phyloP scores from a whole-genome alignment of 192 early-diverging fungal species.

The Gryganskiella cystojenkinii region DNA sequence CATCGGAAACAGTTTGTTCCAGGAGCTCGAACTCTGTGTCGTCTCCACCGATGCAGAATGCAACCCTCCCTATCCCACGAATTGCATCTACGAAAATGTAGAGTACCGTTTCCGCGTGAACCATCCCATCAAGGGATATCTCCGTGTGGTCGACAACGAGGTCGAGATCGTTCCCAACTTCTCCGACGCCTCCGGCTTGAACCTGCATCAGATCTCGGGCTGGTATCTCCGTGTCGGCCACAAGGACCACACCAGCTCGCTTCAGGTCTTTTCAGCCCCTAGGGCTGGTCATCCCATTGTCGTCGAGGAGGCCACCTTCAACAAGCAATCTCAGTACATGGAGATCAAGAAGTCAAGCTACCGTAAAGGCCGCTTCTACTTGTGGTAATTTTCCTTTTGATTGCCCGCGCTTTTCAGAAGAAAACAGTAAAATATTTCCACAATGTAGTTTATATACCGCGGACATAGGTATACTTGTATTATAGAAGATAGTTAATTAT shows the following conservation, averaged over 20 bases:
- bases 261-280: conserved; percentile 9
- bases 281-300: conserved; percentile 6
- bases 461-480: conserved; percentile 1
- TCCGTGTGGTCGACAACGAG: neutral
- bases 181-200: neutral
- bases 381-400: conserved; percentile 7
- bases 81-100: conserved; percentile 14
- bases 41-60: conserved; percentile 10
- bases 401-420: neutral
- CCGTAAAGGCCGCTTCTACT: conserved; percentile 4
- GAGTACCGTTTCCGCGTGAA: conserved; percentile 13
- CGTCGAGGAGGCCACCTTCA: neutral
- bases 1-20: neutral
- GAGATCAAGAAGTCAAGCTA: neutral
- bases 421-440: neutral
- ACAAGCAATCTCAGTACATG: neutral
- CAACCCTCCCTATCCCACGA: neutral
- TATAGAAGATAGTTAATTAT: neutral
- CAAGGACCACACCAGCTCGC: neutral
- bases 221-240: conserved; percentile 2
- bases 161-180: neutral
- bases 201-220: neutral
- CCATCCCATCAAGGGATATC: conserved; percentile 1
- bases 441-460: neutral
- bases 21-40: conserved; percentile 11